Conservation (phyloP, 768 basidiomycete genomes). For the Tricholoma flavovirens region DNA sequence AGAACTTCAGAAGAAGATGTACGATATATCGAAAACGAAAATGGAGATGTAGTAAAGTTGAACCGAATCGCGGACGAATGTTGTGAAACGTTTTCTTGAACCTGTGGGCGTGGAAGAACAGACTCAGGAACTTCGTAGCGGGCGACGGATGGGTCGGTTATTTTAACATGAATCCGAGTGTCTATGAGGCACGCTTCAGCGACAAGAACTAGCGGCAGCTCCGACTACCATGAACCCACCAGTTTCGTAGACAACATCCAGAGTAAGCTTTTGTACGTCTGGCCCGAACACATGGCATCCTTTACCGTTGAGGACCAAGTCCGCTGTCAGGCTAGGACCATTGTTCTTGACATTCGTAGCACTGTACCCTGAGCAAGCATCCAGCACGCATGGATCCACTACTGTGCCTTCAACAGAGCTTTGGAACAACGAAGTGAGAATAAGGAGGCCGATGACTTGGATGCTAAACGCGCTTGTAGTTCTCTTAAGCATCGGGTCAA, state of each 20-base stretch:
- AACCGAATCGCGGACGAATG: conserved; percentile 44
- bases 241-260: conserved; percentile 57
- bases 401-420: conserved; percentile 6
- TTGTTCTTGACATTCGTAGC: conserved; percentile 37
- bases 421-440: conserved; percentile 5
- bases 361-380: conserved; percentile 58
- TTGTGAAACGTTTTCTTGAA: conserved; percentile 20
- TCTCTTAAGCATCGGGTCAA: conserved; percentile 3
- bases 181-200: conserved; percentile 22
- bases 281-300: conserved; percentile 57
- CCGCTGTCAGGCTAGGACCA: conserved; percentile 40
- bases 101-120: conserved; percentile 50
- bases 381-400: conserved; percentile 35
- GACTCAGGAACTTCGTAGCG: conserved; percentile 64
- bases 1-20: conserved; percentile 45
- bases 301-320: conserved; percentile 44
- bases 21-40: conserved; percentile 55
- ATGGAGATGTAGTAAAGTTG: conserved; percentile 53
- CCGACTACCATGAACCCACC: conserved; percentile 25
- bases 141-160: conserved; percentile 40
- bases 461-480: background rate
- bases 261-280: conserved; percentile 41
- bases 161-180: conserved; percentile 59
- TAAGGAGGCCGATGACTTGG: background rate
- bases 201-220: background rate